These are phyloP conservation scores for Phylloboletellus chloephorus DNA, from an alignment of 1,284 basidiomycete genomes.

Conservation along the genomic window DNA sequence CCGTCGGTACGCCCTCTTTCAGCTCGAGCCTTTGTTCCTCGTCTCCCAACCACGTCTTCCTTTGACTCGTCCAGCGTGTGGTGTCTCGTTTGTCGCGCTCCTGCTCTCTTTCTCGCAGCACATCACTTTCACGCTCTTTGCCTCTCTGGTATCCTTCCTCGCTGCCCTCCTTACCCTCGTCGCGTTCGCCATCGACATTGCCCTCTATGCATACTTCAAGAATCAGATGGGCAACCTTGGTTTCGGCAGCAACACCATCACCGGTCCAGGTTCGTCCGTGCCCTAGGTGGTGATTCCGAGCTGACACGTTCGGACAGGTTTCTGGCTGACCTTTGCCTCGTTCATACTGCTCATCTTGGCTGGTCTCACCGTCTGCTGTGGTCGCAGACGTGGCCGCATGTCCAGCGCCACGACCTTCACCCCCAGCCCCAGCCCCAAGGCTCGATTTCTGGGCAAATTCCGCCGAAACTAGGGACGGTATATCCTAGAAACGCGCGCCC, in stretches of 20 bases:
- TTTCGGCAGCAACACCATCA: slow-evolving; percentile 40
- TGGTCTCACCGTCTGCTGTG: slow-evolving; percentile 65
- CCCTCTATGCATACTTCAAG: slow-evolving; percentile 59
- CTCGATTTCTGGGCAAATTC: slow-evolving; percentile 21
- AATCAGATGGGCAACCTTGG: slow-evolving; percentile 49
- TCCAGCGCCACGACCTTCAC: slow-evolving; percentile 33
- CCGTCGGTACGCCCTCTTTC: slow-evolving; percentile 47
- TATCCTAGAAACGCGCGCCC: background rate
- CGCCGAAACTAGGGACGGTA: slow-evolving; percentile 15
- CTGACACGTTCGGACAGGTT: slow-evolving; percentile 38
- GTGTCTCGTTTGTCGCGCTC: slow-evolving; percentile 57
- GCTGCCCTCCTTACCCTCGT: slow-evolving; percentile 61
- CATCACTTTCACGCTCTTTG: slow-evolving; percentile 50
- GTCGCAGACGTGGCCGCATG: slow-evolving; percentile 50
- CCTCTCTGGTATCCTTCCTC: slow-evolving; percentile 61
- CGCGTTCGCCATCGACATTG: slow-evolving; percentile 69
- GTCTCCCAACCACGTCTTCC: slow-evolving; percentile 5
- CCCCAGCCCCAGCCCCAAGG: slow-evolving; percentile 23
- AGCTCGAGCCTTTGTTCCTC: slow-evolving; percentile 3
- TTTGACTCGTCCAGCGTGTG: slow-evolving; percentile 44
- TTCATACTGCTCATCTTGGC: slow-evolving; percentile 59
- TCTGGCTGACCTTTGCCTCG: slow-evolving; percentile 71
- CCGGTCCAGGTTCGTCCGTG: slow-evolving; percentile 50
- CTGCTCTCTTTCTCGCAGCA: slow-evolving; percentile 59
- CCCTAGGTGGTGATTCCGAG: background rate